Base-by-base conservation (phyloP, 208 protist species). In the Tetramitus jugosus region DNA sequence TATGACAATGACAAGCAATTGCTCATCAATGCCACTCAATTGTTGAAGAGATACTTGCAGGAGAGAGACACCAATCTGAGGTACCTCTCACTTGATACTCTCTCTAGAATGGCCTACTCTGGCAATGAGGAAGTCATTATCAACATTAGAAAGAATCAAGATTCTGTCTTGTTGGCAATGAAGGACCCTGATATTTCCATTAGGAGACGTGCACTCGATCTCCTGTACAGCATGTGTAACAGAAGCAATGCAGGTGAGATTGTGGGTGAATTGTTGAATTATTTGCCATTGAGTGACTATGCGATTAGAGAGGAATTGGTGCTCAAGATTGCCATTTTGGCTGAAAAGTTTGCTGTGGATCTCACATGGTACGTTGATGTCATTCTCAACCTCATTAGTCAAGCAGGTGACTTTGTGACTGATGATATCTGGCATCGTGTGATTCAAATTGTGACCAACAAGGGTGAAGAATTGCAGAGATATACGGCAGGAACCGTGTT, bases 221-320 rank as follows among this genome's bases (percentile, higher is more conserved):
- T 99, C 33, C 83, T 98, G 10, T 98, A 97, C 80, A 87, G 84
- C 60, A 96, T 99, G 89, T 99, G 97, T 89, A 94, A 97, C 83
- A 77, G 85, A 4, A 79, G 80, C 35, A 98, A 92, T 79, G 83
- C 87, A 43, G 86, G 88, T 39, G 85, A 93, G 64, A 97, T 98
- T 52, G 92, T 97, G 60, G 84, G 87, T 40, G 91, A 97, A 80
- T 88, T 98, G 20, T 86, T 96, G 23, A 87, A 88, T 61, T 96
- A 95, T 78, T 85, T 97, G 8, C 86, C 89, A 29, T 80, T 90
- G 43, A 85, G 92, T 7, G 96, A 97, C 74, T 90, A 89, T 35
- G 80, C 80, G 45, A 96, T 98, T 78, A 87, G 91, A 74, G 90
- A 95, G 42, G 94, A 94, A 79, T 90, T 98, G 23, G 93, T 97